These are phyloP conservation scores for barrel medic (Medicago truncatula) DNA, from an alignment of 306 rosid genomes.

Conservation along the genomic window DNA sequence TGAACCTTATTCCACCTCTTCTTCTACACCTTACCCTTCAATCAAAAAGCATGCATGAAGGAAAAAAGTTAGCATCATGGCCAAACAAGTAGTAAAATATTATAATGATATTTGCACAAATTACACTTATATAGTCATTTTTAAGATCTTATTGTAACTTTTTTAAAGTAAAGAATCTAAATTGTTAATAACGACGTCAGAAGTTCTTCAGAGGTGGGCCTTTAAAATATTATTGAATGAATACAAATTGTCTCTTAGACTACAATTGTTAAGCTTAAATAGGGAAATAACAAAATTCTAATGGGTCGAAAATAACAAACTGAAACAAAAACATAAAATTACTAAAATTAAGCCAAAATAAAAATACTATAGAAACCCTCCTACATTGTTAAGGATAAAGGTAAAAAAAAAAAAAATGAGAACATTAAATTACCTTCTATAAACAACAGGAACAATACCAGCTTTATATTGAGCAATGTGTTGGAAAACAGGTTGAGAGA, in stretches of 20 bases:
- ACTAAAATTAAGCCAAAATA: too few relatives aligned
- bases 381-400: constrained; percentile 14
- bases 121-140: neutral
- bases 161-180: too few relatives aligned
- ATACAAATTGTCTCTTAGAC: too few relatives aligned
- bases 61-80: constrained; percentile 14
- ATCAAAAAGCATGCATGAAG: constrained; percentile 23
- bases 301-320: too few relatives aligned
- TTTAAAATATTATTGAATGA: too few relatives aligned
- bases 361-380: too few relatives aligned
- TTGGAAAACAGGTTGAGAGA: constrained; percentile 76
- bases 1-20: constrained; percentile 80
- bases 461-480: constrained; percentile 75
- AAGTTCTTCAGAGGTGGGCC: too few relatives aligned
- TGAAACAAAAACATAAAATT: too few relatives aligned
- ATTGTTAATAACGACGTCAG: too few relatives aligned
- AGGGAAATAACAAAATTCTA: too few relatives aligned
- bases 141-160: too few relatives aligned
- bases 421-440: constrained; percentile 54
- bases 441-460: constrained; percentile 74
- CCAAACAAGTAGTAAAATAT: constrained; percentile 1
- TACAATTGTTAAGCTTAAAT: too few relatives aligned
- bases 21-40: constrained; percentile 74
- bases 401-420: neutral
- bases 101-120: constrained; percentile 3